Evolutionary conservation across 2,329 filamentous ascomycete genomes (phyloP).

Genomic region (Trichoderma breve): DNA sequence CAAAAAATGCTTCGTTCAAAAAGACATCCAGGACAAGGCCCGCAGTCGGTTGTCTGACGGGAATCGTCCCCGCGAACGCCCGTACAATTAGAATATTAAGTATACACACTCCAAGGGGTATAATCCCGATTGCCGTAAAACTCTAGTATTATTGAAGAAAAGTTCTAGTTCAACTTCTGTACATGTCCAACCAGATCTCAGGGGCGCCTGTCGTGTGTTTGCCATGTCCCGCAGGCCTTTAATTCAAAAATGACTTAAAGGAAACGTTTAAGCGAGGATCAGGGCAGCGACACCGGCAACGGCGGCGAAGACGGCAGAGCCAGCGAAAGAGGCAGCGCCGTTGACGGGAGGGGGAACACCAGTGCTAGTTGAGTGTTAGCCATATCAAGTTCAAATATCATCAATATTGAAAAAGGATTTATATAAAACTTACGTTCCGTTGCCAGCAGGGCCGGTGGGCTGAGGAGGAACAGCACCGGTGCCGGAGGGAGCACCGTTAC

Average conservation of each 20-base stretch:
- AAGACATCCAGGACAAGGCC: slow-evolving; percentile 25
- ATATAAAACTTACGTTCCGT: slow-evolving; percentile 28
- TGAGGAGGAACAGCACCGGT: slow-evolving; percentile 44
- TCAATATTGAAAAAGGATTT: not conserved
- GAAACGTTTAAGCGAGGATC: slow-evolving; percentile 51
- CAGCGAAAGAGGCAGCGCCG: slow-evolving; percentile 52
- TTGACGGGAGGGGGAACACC: slow-evolving; percentile 41
- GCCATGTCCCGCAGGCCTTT: slow-evolving; percentile 42
- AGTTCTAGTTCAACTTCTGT: slow-evolving; percentile 39
- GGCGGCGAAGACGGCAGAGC: slow-evolving; percentile 54
- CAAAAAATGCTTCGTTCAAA: slow-evolving; percentile 22
- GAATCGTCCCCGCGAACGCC: slow-evolving; percentile 26
- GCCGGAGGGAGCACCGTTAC: slow-evolving; percentile 30
- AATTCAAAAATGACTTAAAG: slow-evolving; percentile 35
- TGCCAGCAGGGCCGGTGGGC: slow-evolving; percentile 40
- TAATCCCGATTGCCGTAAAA: slow-evolving; percentile 25
- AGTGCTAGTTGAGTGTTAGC: not conserved
- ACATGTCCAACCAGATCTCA: slow-evolving; percentile 36
- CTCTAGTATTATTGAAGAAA: slow-evolving; percentile 34
- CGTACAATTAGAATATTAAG: slow-evolving; percentile 50
- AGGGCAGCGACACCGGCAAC: slow-evolving; percentile 54
- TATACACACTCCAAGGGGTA: slow-evolving; percentile 32
- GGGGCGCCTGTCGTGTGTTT: slow-evolving; percentile 34
- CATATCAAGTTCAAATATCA: not conserved
- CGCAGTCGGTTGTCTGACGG: slow-evolving; percentile 21